Conservation (phyloP, 345 rosid species). For the Zanthoxylum bungeanum region DNA sequence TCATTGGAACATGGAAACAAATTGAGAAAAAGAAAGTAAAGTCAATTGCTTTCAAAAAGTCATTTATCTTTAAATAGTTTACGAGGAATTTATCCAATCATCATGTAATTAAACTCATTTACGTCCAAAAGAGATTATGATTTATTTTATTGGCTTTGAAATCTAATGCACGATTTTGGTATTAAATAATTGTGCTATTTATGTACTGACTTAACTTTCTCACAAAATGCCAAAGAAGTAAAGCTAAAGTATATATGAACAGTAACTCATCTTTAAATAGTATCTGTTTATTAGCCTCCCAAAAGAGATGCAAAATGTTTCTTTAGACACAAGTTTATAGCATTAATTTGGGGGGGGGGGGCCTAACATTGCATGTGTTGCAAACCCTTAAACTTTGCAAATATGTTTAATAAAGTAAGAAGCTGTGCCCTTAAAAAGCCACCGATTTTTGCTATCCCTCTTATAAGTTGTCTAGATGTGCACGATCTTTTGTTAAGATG, state of each 20-base stretch:
- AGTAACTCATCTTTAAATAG: background rate
- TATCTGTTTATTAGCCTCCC: conserved; percentile 2
- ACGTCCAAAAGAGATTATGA: too few relatives aligned
- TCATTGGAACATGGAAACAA: too few relatives aligned
- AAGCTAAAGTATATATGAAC: background rate
- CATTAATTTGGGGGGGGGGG: background rate
- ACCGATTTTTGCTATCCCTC: too few relatives aligned
- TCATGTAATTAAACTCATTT: too few relatives aligned
- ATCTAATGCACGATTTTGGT: too few relatives aligned
- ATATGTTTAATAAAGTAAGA: background rate
- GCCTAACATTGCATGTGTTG: conserved; percentile 1
- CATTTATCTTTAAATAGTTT: too few relatives aligned
- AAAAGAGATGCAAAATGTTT: conserved; percentile 11
- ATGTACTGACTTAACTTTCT: too few relatives aligned
- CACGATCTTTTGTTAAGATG: background rate
- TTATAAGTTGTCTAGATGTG: conserved; percentile 4
- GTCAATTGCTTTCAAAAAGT: too few relatives aligned
- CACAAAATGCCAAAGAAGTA: background rate
- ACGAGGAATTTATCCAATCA: too few relatives aligned
- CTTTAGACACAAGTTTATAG: background rate
- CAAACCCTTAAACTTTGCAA: background rate
- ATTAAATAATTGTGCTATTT: too few relatives aligned
- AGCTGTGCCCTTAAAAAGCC: conserved; percentile 8
- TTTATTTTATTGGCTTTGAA: too few relatives aligned
- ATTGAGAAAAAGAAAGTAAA: too few relatives aligned